Evolutionary conservation across 2,329 filamentous ascomycete species (phyloP).

Genomic region (Tympanopsis confertula): DNA sequence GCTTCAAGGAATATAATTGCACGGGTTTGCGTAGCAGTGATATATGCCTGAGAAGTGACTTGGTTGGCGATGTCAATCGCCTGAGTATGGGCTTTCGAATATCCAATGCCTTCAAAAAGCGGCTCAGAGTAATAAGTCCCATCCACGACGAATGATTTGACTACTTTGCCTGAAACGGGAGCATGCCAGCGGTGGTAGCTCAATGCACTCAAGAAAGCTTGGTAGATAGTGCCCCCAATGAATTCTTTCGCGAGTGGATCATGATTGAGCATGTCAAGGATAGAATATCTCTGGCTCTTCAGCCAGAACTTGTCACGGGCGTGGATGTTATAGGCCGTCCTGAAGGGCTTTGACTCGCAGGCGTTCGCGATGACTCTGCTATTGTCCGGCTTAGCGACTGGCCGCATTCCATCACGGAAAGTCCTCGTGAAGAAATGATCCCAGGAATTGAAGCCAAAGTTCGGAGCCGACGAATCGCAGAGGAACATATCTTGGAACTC

Average conservation of each 20-base stretch:
- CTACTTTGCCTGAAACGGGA: slow-evolving; percentile 41
- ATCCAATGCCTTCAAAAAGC: slow-evolving; percentile 28
- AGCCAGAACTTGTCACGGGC: slow-evolving; percentile 44
- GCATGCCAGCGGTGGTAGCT: slow-evolving; percentile 53
- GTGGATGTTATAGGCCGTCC: slow-evolving; percentile 27
- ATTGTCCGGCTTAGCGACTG: slow-evolving; percentile 33
- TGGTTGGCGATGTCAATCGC: slow-evolving; percentile 1
- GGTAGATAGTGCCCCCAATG: slow-evolving; percentile 43
- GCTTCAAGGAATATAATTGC: slow-evolving; percentile 62
- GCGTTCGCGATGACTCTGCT: slow-evolving; percentile 38
- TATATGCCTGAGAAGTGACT: slow-evolving; percentile 48
- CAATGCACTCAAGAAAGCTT: slow-evolving; percentile 45
- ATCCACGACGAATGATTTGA: slow-evolving; percentile 34
- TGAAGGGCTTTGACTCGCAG: slow-evolving; percentile 41
- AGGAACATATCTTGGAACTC: slow-evolving; percentile 24
- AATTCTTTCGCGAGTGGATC: slow-evolving; percentile 34
- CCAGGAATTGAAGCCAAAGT: slow-evolving; percentile 43
- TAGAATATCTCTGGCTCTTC: slow-evolving; percentile 45
- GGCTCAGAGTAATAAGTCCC: slow-evolving; percentile 51
- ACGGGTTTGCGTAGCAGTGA: slow-evolving; percentile 56
- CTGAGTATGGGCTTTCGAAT: slow-evolving; percentile 15
- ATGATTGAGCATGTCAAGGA: slow-evolving; percentile 38
- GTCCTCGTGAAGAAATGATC: slow-evolving; percentile 48
- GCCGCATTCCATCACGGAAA: slow-evolving; percentile 33
- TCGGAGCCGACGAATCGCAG: slow-evolving; percentile 21